Base-by-base conservation (phyloP, 108 stramenopile species). In the Cyclotella choctawhatcheeana region DNA sequence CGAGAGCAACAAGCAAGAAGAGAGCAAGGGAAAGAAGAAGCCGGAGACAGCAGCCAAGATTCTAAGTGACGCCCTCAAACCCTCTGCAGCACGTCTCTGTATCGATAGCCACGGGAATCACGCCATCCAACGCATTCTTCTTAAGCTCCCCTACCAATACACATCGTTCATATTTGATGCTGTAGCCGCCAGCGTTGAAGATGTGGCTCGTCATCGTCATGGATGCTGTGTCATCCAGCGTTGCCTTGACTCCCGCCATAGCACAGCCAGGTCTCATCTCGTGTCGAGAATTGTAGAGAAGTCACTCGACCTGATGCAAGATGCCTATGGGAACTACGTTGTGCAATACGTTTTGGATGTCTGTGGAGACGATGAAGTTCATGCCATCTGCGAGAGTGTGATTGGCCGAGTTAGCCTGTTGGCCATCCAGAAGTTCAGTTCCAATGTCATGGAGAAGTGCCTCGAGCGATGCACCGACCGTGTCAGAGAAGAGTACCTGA, bases 401-500 rank as follows among this genome's bases (percentile, higher is more conserved):
- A 83, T 84, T 54, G 97, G 97, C 50, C 93, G 93, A 59, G 97
- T 99, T 27, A 85, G 80, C 62, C 59, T 91, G 26, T 82, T 99
- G 55, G 95, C 97, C 51, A 93, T 94, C 63, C 98, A 99, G 62
- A 99, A 99, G 81, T 98, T 97, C 81, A 95, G 92, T 53, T 94
- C 92, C 59, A 97, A 97, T 80, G 98, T 97, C n/a, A 96, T 98
- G 90, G 98, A 98, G 74, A 97, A 97, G 79, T 97, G 97, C 81
- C 73, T 98, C 60, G 96, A 97, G 73, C 93, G 95, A 31, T 96
- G 96, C 50, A 90, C 92, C 26, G 94, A 97, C 63, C 69, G 81
- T 56, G 84, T 96, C 54, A 94, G 93, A 61, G 91, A 92, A 67
- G 76, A 71, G 60, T 95, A 96, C 74, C 71, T 97, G 56, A 65